Base-by-base conservation (phyloP, 1,284 basidiomycete species). In the Malassezia slooffiae region DNA sequence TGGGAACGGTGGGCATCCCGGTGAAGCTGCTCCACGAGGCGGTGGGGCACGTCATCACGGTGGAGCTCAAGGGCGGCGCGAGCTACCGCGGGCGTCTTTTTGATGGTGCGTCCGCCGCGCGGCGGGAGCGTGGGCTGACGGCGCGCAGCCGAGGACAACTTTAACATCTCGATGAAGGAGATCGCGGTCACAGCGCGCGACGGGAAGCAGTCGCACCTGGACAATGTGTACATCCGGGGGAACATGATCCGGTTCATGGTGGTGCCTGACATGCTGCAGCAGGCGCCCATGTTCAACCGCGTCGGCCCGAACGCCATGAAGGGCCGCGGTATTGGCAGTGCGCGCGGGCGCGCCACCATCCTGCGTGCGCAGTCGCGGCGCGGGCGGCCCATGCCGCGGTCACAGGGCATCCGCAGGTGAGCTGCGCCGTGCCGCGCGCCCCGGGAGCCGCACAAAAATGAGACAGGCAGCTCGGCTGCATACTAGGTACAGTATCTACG, bases 261-360 rank as follows among this genome's bases (percentile, higher is more conserved):
- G 70, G 93, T 99, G 20, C 93, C 93, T 37, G 93, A 97, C 72
- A 95, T 99, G 83, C 76, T 99, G 58, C 86, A 95, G 69, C 95
- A 97, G 71, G 93, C 93, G 20, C 93, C 93, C 16, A 99, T 99
- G 93, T 91, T 97, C 75, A 97, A 97, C 75, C 83, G 91, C 56
- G 86, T 95, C 38, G 90, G 91, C 35, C 88, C 90, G 13, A 95
- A 96, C 70, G 90, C 89, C 29, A 95, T 97, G 89, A 84, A 85
- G 64, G 93, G 93, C 64, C 79, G 91, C 57, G 93, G 93, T 80
- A 97, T 99, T 69, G 93, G 93, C 69, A 93, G 89, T 62, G 88
- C 88, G 44, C 83, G 87, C 78, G 87, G 87, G 70, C 81, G 88
- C 70, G 88, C 88, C 26, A 91, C 88, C n/a, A 90, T 91, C 60